Base-by-base conservation (phyloP, 148 eudicot genomes). In the Tetragonia tetragonoides region DNA sequence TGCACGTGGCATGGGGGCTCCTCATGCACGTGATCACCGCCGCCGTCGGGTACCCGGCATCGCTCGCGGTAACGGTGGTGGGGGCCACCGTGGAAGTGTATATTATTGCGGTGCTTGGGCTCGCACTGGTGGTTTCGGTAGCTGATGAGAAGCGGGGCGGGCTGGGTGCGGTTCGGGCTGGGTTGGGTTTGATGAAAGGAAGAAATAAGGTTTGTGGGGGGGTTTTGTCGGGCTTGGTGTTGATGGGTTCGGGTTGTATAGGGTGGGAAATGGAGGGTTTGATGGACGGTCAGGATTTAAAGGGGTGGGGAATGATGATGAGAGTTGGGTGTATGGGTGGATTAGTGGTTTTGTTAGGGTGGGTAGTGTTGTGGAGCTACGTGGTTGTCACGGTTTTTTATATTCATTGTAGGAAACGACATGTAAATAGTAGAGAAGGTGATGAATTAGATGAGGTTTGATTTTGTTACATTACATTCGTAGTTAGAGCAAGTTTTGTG, bases 121-220 rank as follows among this genome's bases (percentile, higher is more conserved):
- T 57, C 1, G 86, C 75, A n/a, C 6, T 87, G 49, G 86, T 87
- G 49, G 78, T 87, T 0, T 81, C 88, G 0, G 85, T 83, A 23
- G 60, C 77, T 8, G 88, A 88, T 8, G 88, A 88, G 68, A 84
- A 88, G 34, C 34, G 80, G 54, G 78, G 16, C 17, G 88, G 90
- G 71, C 1, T 80, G 16, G 79, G 75, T 7, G 88, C 90, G 17
- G 28, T 89, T 1, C 74, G 75, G 67, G 74, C 24, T 67, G 89
- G 84, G 70, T 70, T 46, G 34, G 51, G 34, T 1, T 78, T 89
- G 69, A 79, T 87, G 62, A 85, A 79, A 75, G 89, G 91, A 11
- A 86, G 78, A 42, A 78, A n/a, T n/a, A n/a, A 82, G 77, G 34
- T 80, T 15, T 39, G 49, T 17, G 90, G 90, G 68, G 80, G 83